Base-by-base conservation (phyloP, 2,329 filamentous ascomycete species). In the Ophiostoma perfectum region DNA sequence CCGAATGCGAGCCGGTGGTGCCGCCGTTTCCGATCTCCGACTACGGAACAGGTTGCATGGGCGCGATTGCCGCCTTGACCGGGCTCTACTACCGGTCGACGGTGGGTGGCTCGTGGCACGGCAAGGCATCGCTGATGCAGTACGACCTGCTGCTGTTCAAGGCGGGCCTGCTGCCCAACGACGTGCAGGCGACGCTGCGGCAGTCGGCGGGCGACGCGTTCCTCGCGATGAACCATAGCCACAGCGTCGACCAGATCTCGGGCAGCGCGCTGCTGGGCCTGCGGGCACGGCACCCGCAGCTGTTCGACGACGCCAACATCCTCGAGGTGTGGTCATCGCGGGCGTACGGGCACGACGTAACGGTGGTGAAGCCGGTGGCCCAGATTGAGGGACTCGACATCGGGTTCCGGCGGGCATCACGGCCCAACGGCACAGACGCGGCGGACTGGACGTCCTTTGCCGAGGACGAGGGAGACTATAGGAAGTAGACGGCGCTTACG, bases 11-110 rank as follows among this genome's bases (percentile, higher is more conserved):
- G 73, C 87, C 88, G 16, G 83, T 90, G 1, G 85, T 90, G 0
- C 88, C 88, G 63, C 87, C 87, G 0, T 87, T 88, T 69, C 85
- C 85, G 42, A 86, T 87, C 72, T 86, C 83, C 36, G 85, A 86
- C 77, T 91, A 91, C 73, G 88, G 88, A 52, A 91, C 89, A 0
- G 89, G 89, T 42, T 90, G 87, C 74, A 88, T 90, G 78, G 89
- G 88, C 3, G 86, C 87, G 62, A 87, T 90, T 72, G 86, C 88
- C 3, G 88, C 88, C 0, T 75, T 92, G 47, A 82, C 82, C 0
- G 89, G 88, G 0, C 80, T 91, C 8, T 87, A 86, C 73, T 82
- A 84, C 72, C 82, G 89, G 44, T 84, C 88, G 0, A 86, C 82
- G 8, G 76, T 78, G 12, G 89, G 89, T 18, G 89, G 89, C 0